Evolutionary conservation across 257 asterid genomes (phyloP).

Genomic region (Penstemon davidsonii): DNA sequence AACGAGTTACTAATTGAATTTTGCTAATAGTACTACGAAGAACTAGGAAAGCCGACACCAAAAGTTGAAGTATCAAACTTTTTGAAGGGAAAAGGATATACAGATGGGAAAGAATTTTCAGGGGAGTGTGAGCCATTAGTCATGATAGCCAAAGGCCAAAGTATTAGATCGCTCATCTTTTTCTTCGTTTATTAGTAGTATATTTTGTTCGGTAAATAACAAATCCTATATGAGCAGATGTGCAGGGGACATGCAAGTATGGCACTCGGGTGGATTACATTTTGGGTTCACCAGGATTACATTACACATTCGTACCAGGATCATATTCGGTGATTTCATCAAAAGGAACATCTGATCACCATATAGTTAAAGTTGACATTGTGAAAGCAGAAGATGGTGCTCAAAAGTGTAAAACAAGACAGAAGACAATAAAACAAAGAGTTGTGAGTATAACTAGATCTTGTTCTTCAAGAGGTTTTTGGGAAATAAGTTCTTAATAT

Average conservation of each 20-base stretch:
- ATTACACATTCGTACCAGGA: slow-evolving; percentile 73
- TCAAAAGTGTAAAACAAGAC: slow-evolving; percentile 29
- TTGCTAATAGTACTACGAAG: slow-evolving; percentile 60
- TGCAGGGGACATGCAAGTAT: slow-evolving; percentile 92
- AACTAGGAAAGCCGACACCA: slow-evolving; percentile 86
- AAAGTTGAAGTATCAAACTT: slow-evolving; percentile 66
- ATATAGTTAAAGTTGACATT: slow-evolving; percentile 79
- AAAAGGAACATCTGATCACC: slow-evolving; percentile 94
- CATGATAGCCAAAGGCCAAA: slow-evolving; percentile 95
- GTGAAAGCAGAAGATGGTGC: slow-evolving; percentile 38
- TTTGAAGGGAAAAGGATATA: slow-evolving; percentile 66
- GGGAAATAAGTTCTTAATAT: slow-evolving; percentile 24
- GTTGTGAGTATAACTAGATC: slow-evolving; percentile 42
- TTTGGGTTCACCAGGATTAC: slow-evolving; percentile 50
- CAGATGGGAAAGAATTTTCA: slow-evolving; percentile 70
- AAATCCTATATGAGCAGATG: slow-evolving; percentile 43
- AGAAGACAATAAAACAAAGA: slow-evolving; percentile 39
- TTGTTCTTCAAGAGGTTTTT: slow-evolving; percentile 44
- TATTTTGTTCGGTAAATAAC: not conserved
- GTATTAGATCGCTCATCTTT: slow-evolving; percentile 34
- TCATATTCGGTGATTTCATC: slow-evolving; percentile 87
- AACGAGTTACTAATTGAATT: not conserved
- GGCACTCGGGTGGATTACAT: slow-evolving; percentile 92
- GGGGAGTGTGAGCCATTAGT: slow-evolving; percentile 88
- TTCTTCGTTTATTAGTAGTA: not conserved